Conservation (phyloP, 495 filamentous ascomycete species). For the Penicillium flavigenum region DNA sequence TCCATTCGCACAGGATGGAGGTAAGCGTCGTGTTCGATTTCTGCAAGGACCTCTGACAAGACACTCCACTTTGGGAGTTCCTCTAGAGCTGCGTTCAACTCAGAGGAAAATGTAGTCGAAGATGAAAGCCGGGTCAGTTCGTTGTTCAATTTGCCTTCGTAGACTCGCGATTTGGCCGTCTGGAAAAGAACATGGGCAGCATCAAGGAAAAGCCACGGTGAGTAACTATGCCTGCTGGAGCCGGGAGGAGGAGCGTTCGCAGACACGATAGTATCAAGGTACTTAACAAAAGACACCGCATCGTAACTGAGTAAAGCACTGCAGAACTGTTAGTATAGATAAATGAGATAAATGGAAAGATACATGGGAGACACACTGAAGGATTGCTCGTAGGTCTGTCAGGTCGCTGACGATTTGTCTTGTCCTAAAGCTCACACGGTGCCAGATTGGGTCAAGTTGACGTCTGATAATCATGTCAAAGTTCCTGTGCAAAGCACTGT, state of each 20-base stretch:
- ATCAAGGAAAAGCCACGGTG: slow-evolving; percentile 95
- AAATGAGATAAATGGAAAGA: not conserved
- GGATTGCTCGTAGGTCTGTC: slow-evolving; percentile 78
- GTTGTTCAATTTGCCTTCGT: slow-evolving; percentile 62
- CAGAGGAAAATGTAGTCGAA: slow-evolving; percentile 54
- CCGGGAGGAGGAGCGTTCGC: slow-evolving; percentile 87
- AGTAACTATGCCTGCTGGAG: slow-evolving; percentile 81
- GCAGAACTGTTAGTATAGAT: slow-evolving; percentile 19
- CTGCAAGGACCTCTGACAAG: slow-evolving; percentile 80
- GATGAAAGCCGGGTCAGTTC: slow-evolving; percentile 35
- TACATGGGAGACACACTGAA: slow-evolving; percentile 56
- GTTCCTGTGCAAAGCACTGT: slow-evolving; percentile 88
- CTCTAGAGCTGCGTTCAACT: slow-evolving; percentile 85
- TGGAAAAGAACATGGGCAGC: slow-evolving; percentile 93
- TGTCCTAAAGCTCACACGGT: slow-evolving; percentile 91
- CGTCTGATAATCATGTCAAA: slow-evolving; percentile 87
- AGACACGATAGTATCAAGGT: slow-evolving; percentile 90
- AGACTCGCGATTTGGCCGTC: slow-evolving; percentile 87
- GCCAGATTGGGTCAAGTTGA: slow-evolving; percentile 96
- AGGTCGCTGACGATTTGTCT: slow-evolving; percentile 90
- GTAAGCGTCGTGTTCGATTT: slow-evolving; percentile 90
- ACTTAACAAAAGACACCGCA: slow-evolving; percentile 86
- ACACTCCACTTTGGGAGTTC: slow-evolving; percentile 93
- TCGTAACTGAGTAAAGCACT: slow-evolving; percentile 79
- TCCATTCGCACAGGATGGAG: slow-evolving; percentile 72